Base-by-base conservation (phyloP, 306 rosid species). In the Lathyrus aphaca region DNA sequence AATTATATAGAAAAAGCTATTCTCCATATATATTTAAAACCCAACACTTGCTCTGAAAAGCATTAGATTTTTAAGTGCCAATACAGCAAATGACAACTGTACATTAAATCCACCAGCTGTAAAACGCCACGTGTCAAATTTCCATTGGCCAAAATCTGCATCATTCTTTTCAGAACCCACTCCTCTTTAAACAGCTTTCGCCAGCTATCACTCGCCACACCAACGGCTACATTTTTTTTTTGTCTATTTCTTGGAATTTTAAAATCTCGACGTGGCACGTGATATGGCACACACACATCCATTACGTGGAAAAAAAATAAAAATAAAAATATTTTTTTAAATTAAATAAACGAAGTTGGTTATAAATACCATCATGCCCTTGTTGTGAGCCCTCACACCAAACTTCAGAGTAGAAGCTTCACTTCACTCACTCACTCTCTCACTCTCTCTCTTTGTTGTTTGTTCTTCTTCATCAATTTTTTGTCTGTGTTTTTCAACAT, bases 201-300 rank as follows among this genome's bases (percentile, higher is more conserved):
- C 91, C 94, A 87, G 91, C 94, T 90, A 54, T 48, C 42, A 60
- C 75, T 43, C 39, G 18, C 5, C 68, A 66, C 67, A 66, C 16
- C 62, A 90, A 88, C 91, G 97, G 89, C 90, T 82, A 82, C 66
- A 79, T 84, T 81, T 77, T 81, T 78, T 75, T 45, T 60, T 32
- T 46, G 40, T 30, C 14, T 16, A 30, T 48, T 55, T 63, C 49
- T 73, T 57, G 38, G 43, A 83, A 80, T 76, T 77, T 78, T 83
- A 75, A 69, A 71, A 53, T 7, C 66, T 74, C 58, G 0, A 62
- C 69, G 84, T 88, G 98, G 84, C 78, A 4, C 2, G 7, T 73
- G 82, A 85, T 48, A 38, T 80, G 92, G 85, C 69, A 43, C 39
- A 43, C 29, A 37, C 14, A 8, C 4, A 12, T 50, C 63, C 9